Base-by-base conservation (phyloP, 768 basidiomycete genomes). In the Lepiota venenata region DNA sequence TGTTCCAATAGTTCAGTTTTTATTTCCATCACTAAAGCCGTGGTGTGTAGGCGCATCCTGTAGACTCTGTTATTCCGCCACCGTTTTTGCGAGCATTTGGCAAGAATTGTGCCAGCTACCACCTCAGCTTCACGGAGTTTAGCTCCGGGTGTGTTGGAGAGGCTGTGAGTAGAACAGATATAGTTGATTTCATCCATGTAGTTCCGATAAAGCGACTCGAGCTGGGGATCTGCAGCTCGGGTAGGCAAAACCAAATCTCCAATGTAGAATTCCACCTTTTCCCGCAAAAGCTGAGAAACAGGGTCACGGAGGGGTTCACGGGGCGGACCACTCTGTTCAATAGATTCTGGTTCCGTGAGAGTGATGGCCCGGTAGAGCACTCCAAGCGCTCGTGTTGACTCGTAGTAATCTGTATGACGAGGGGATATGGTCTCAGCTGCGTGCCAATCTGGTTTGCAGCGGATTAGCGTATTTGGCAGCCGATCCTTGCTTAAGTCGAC, bases 401-500 rank as follows among this genome's bases (percentile, higher is more conserved):
- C 71, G 61, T 93, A 93, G 69, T 87, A 88, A 58, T 90, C 85
- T 1, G 78, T 78, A 16, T 77, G 61, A 6, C 79, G 76, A 18
- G 80, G 80, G 5, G 70, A 65, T 44, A 76, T 71, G 15, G 81
- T 75, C 60, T 87, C 84, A 14, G 78, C 78, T 18, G 76, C 78
- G 55, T 88, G 81, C 90, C 90, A 92, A 64, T 92, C 90, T 0
- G 90, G 90, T 61, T 87, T 91, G 64, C 78, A 82, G 15, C 75
- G 74, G 42, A 89, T 87, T 14, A 88, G 70, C 0, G 72, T 64
- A 10, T 69, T 66, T 3, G 90, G 88, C 27, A 88, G 64, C 25
- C 54, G 43, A 41, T 71, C 58, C 3, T 68, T 61, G 20, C 71
- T 69, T 25, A 86, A 70, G 46, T 84, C 70, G 21, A 89, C 85